Evolutionary conservation across 1,284 basidiomycete species (phyloP), one percentile per base, ranked within the genome.

Genomic region (Coniferiporia sulphurascens): DNA sequence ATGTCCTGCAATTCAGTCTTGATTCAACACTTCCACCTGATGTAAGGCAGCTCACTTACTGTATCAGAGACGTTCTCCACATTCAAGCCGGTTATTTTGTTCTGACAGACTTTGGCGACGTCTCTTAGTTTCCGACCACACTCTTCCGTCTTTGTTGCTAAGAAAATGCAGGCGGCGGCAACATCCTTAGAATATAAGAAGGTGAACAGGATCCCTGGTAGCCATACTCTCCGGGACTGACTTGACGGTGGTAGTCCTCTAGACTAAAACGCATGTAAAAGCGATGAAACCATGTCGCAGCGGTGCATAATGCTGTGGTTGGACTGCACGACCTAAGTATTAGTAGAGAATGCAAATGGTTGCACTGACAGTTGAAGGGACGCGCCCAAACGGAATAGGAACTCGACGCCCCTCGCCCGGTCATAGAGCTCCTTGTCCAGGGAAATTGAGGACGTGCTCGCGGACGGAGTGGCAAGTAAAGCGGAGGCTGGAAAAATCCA

Each of bases 241-340:
- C 89, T 76, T 90, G 89, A 64, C 87, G 83, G 69, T 87, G 83
- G 70, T 91, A 89, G 67, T 93, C 87, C 67, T 87, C 82, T 79
- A 94, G 81, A n/a, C 93, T 86, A 68, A 85, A 87, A 56, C 95
- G 83, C 93, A 97, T 95, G 74, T 91, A 97, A 74, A 97, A 97
- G 12, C 95, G 84, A 72, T 97, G 95, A 63, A 96, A 89, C 81
- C 93, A 93, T 3, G 89, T 91, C 32, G 92, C 89, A 15, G 92
- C 93, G 32, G 89, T 89, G 62, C 87, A 88, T 75, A 94, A 80
- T 8, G 89, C 87, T 21, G 88, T 85, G 21, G 85, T 83, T 35
- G 89, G 87, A 56, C 90, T 93, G 48, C 53, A 53, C 64, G 59
- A 51, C 62, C 62, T 51, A 54, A 67, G 63, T 64, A 61, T 57